Evolutionary conservation across 2,329 filamentous ascomycete species (phyloP).

Genomic region (Cladosporium colombiae): DNA sequence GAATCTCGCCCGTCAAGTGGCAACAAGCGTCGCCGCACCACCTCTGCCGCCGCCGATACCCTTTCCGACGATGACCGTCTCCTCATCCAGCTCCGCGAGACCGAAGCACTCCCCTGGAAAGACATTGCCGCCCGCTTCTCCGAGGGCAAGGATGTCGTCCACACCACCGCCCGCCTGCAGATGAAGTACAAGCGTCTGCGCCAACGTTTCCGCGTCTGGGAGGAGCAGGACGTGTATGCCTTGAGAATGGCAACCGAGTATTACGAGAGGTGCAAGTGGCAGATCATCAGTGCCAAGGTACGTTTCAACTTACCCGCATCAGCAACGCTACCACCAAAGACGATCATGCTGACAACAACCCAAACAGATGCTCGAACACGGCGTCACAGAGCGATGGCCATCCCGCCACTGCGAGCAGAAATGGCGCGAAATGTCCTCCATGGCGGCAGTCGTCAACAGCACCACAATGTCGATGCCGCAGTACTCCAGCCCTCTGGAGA

Average conservation of each 20-base stretch:
- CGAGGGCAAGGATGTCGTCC: slow-evolving; percentile 49
- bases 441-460: slow-evolving; percentile 21
- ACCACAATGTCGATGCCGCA: slow-evolving; percentile 20
- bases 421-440: slow-evolving; percentile 48
- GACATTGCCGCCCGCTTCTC: slow-evolving; percentile 55
- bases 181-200: slow-evolving; percentile 56
- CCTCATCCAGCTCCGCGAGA: slow-evolving; percentile 54
- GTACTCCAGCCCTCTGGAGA: slow-evolving; percentile 34
- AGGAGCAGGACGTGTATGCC: slow-evolving; percentile 52
- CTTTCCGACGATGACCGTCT: slow-evolving; percentile 54
- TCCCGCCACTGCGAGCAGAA: slow-evolving; percentile 52
- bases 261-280: slow-evolving; percentile 56
- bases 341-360: slow-evolving; percentile 4
- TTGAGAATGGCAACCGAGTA: slow-evolving; percentile 54
- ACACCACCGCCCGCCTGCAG: slow-evolving; percentile 55
- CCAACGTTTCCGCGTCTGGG: slow-evolving; percentile 54
- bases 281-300: slow-evolving; percentile 56
- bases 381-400: slow-evolving; percentile 53
- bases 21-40: slow-evolving; percentile 45
- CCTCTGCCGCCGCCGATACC: slow-evolving; percentile 41
- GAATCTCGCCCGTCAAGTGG: slow-evolving; percentile 5
- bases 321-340: background rate
- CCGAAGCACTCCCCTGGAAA: slow-evolving; percentile 56
- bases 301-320: slow-evolving; percentile 17
- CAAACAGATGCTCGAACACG: slow-evolving; percentile 55